A percentile compares a stretch with the other conserved stretches of the same genome.
phyloP scores from a whole-genome alignment of 2,329 filamentous ascomycete species.

The Fusarium foetens region DNA sequence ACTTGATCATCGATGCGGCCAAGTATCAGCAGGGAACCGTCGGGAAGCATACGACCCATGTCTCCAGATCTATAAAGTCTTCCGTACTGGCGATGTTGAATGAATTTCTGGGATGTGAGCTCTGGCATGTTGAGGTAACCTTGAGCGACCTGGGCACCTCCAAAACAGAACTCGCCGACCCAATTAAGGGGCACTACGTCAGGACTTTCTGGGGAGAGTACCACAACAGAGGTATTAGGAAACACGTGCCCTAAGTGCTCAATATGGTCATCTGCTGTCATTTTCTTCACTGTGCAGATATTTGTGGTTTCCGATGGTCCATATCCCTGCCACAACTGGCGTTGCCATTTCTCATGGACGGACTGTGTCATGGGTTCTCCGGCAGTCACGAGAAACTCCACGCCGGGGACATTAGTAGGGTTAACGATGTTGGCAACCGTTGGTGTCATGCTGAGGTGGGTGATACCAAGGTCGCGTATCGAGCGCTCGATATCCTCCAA shows the following conservation, averaged over 20 bases:
- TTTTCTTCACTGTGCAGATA: slow-evolving; percentile 80
- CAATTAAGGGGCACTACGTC: slow-evolving; percentile 73
- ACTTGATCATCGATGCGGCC: slow-evolving; percentile 83
- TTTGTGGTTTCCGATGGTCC: slow-evolving; percentile 89
- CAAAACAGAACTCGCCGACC: slow-evolving; percentile 86
- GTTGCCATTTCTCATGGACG: slow-evolving; percentile 76
- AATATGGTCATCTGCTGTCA: slow-evolving; percentile 67
- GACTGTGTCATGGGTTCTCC: slow-evolving; percentile 81
- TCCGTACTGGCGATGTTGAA: slow-evolving; percentile 74
- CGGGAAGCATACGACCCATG: slow-evolving; percentile 79
- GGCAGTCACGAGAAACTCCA: slow-evolving; percentile 81
- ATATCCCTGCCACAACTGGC: slow-evolving; percentile 80
- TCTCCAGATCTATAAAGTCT: slow-evolving; percentile 86
- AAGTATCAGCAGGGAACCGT: slow-evolving; percentile 78
- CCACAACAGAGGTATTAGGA: slow-evolving; percentile 78
- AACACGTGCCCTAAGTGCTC: slow-evolving; percentile 82
- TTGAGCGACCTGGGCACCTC: slow-evolving; percentile 80
- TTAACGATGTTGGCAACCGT: slow-evolving; percentile 82
- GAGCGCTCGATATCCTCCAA: slow-evolving; percentile 76
- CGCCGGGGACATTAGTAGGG: slow-evolving; percentile 73
- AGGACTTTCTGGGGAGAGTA: slow-evolving; percentile 61
- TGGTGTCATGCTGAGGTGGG: slow-evolving; percentile 86
- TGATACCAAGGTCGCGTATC: slow-evolving; percentile 72
- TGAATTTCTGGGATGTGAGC: slow-evolving; percentile 73
- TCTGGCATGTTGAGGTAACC: slow-evolving; percentile 77